phyloP scores from a whole-genome alignment of 441 rosid genomes.

The Omphalea diandra region DNA sequence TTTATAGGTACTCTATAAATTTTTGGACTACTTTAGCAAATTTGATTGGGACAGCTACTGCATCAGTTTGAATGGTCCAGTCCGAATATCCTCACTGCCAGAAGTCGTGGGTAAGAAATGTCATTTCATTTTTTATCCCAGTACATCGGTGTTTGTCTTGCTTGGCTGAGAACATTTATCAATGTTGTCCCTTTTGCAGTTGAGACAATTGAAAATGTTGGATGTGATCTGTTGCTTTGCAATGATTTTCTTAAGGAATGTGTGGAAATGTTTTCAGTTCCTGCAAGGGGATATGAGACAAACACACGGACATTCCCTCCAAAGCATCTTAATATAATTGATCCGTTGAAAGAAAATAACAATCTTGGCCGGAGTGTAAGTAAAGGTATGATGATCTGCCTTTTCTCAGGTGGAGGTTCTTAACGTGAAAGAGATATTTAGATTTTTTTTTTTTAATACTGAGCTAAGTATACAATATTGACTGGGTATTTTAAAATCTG shows the following conservation, averaged over 20 bases:
- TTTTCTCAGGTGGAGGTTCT: slow-evolving; percentile 7
- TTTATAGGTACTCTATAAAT: slow-evolving; percentile 69
- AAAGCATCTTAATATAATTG: slow-evolving; percentile 83
- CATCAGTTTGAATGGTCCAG: slow-evolving; percentile 79
- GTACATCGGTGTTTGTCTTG: slow-evolving; percentile 5
- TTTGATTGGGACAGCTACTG: slow-evolving; percentile 95
- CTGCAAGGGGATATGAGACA: slow-evolving; percentile 59
- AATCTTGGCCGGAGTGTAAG: slow-evolving; percentile 96
- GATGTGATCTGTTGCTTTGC: slow-evolving; percentile 56
- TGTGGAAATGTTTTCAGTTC: slow-evolving; percentile 56
- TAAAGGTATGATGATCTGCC: slow-evolving; percentile 49
- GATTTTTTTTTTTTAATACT: background rate
- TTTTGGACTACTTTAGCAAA: slow-evolving; percentile 89
- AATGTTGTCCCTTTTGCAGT: slow-evolving; percentile 41
- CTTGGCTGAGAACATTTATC: slow-evolving; percentile 11
- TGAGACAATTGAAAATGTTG: slow-evolving; percentile 60
- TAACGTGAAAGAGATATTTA: background rate
- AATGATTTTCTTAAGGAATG: slow-evolving; percentile 66
- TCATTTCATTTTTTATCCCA: background rate
- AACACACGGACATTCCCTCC: slow-evolving; percentile 54
- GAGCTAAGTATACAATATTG: background rate
- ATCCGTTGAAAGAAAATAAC: slow-evolving; percentile 82
- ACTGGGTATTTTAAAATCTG: background rate
- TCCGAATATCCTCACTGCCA: slow-evolving; percentile 61
- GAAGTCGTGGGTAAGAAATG: slow-evolving; percentile 61